phyloP scores from a whole-genome alignment of 805 yeast genomes.

The Candida manassasensis region DNA sequence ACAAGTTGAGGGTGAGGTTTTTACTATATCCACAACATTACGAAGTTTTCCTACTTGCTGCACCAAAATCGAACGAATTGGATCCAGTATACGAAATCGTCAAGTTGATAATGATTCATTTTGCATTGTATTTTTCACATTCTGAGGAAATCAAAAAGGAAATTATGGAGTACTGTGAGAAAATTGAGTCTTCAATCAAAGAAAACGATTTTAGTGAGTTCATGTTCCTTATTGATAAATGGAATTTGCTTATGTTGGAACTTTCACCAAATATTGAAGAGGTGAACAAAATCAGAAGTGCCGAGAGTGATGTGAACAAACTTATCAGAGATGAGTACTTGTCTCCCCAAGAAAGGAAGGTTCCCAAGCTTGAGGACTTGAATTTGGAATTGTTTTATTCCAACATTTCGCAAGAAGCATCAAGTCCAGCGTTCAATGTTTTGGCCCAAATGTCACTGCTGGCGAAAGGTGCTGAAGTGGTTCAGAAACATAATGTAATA shows the following conservation, averaged over 20 bases:
- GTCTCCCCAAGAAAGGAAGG: slow-evolving; percentile 9
- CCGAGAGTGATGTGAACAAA: slow-evolving; percentile 18
- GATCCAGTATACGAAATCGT: slow-evolving; percentile 65
- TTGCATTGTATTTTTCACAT: slow-evolving; percentile 37
- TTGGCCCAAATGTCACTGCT: slow-evolving; percentile 1
- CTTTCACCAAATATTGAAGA: slow-evolving; percentile 27
- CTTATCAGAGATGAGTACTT: slow-evolving; percentile 16
- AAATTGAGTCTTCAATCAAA: slow-evolving; percentile 26
- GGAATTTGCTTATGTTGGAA: slow-evolving; percentile 37
- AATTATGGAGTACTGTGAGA: slow-evolving; percentile 28
- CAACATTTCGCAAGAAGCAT: slow-evolving; percentile 12
- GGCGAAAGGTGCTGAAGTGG: not conserved
- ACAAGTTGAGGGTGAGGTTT: slow-evolving; percentile 28
- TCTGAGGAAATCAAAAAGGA: slow-evolving; percentile 26
- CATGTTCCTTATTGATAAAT: slow-evolving; percentile 34
- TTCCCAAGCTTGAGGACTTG: slow-evolving; percentile 16
- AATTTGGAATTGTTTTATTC: slow-evolving; percentile 16
- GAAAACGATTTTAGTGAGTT: slow-evolving; percentile 31
- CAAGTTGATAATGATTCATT: slow-evolving; percentile 37
- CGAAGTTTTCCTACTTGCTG: slow-evolving; percentile 47
- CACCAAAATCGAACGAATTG: slow-evolving; percentile 51
- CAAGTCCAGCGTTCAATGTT: slow-evolving; percentile 9
- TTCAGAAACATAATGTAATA: not conserved
- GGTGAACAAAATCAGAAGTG: slow-evolving; percentile 7
- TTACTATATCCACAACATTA: slow-evolving; percentile 41